Conservation (phyloP, 2,329 filamentous ascomycete genomes). For the Nemania bipapillata region DNA sequence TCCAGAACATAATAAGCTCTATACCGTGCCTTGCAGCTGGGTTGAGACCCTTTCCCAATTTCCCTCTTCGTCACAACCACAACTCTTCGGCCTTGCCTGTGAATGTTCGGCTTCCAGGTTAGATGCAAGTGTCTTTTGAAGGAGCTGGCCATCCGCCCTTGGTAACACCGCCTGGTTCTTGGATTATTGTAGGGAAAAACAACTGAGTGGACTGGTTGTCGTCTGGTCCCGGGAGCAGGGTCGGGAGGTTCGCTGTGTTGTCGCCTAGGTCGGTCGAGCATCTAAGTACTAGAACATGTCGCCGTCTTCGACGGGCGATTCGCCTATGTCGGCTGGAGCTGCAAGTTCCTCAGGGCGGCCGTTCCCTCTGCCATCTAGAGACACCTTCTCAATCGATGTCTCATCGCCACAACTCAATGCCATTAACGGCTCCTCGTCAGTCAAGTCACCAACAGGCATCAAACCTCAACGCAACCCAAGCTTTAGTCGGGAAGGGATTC, state of each 20-base stretch:
- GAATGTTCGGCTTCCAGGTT: constrained; percentile 42
- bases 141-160: constrained; percentile 39
- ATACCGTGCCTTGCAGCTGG: constrained; percentile 48
- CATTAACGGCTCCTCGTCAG: constrained; percentile 55
- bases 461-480: constrained; percentile 61
- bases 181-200: constrained; percentile 15
- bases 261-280: constrained; percentile 62
- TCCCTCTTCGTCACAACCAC: constrained; percentile 43
- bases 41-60: constrained; percentile 40
- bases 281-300: constrained; percentile 55
- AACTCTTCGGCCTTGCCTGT: constrained; percentile 30
- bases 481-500: constrained; percentile 66
- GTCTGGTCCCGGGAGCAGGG: constrained; percentile 40
- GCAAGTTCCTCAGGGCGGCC: constrained; percentile 54
- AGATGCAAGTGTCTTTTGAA: constrained; percentile 45
- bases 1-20: constrained; percentile 49
- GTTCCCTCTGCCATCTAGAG: constrained; percentile 60
- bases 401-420: constrained; percentile 58
- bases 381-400: constrained; percentile 62
- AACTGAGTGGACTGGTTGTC: constrained; percentile 33
- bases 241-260: constrained; percentile 56
- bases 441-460: constrained; percentile 64
- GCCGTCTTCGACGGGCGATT: constrained; percentile 66
- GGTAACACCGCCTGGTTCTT: constrained; percentile 44
- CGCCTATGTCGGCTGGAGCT: constrained; percentile 59